Percentiles rank a stretch among this genome's conserved stretches.
Conservation (phyloP, 2,329 filamentous ascomycete genomes). For the Phaeosphaeria sp. region DNA sequence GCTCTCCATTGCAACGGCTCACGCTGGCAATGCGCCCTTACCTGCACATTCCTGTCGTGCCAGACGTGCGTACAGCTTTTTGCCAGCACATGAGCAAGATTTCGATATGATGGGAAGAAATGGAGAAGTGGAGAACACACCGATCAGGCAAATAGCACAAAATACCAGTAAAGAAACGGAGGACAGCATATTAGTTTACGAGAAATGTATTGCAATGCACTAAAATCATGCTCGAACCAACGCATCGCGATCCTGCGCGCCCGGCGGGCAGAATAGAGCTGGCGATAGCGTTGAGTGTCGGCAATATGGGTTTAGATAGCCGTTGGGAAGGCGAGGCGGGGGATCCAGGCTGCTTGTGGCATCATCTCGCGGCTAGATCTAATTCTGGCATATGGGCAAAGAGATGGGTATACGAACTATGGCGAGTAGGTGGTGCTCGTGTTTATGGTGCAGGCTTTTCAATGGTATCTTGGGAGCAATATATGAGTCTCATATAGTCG, state of each 20-base stretch:
- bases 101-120: conserved; percentile 4
- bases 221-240: conserved; percentile 24
- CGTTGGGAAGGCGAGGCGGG: conserved; percentile 7
- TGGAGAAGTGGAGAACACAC: conserved; percentile 1
- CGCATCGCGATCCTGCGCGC: conserved; percentile 14
- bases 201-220: conserved; percentile 21
- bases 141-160: conserved; percentile 15
- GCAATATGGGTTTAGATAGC: neutral
- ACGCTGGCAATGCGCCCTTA: conserved; percentile 21
- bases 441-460: neutral
- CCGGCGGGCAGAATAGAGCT: neutral
- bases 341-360: conserved; percentile 4
- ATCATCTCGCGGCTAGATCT: conserved; percentile 9
- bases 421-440: neutral
- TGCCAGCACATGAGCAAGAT: conserved; percentile 1
- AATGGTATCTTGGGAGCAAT: neutral
- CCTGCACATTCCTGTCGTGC: conserved; percentile 4
- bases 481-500: neutral
- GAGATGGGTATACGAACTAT: neutral
- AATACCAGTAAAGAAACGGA: neutral
- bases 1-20: conserved; percentile 24
- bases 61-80: neutral
- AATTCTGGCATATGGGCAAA: conserved; percentile 26
- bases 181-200: conserved; percentile 10
- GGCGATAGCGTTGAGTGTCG: neutral